phyloP scores from a whole-genome alignment of 768 basidiomycete genomes.

The Strobilomyces echinocephalus region DNA sequence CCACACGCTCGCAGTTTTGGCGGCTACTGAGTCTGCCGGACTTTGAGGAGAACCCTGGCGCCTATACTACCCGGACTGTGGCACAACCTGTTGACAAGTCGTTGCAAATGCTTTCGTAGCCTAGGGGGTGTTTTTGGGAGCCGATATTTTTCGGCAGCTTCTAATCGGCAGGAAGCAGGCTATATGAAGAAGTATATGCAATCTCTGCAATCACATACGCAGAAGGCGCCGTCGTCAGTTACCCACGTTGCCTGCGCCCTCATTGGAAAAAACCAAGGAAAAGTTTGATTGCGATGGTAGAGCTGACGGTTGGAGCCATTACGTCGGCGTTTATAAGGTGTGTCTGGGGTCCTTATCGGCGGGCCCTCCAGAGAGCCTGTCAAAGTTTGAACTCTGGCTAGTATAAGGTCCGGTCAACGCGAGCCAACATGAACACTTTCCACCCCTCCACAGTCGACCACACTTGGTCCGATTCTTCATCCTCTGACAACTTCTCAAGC shows the following conservation, averaged over 20 bases:
- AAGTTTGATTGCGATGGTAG: neutral
- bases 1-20: neutral
- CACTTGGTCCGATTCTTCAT: slow-evolving; percentile 19
- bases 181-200: neutral
- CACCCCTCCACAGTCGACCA: slow-evolving; percentile 38
- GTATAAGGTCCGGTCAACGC: slow-evolving; percentile 58
- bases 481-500: slow-evolving; percentile 7
- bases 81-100: neutral
- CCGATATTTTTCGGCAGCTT: neutral
- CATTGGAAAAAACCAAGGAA: neutral
- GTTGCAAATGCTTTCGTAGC: neutral
- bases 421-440: slow-evolving; percentile 46
- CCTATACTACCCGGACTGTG: neutral
- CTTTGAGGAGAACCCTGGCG: neutral
- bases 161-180: neutral
- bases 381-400: slow-evolving; percentile 23
- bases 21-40: neutral
- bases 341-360: slow-evolving; percentile 27
- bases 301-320: slow-evolving; percentile 3
- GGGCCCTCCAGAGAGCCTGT: slow-evolving; percentile 13
- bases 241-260: neutral
- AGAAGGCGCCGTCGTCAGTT: neutral
- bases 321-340: slow-evolving; percentile 17
- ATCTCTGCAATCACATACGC: neutral
- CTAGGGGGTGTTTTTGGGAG: neutral